phyloP scores from a whole-genome alignment of 345 rosid genomes.

The Citrus cavaleriei region DNA sequence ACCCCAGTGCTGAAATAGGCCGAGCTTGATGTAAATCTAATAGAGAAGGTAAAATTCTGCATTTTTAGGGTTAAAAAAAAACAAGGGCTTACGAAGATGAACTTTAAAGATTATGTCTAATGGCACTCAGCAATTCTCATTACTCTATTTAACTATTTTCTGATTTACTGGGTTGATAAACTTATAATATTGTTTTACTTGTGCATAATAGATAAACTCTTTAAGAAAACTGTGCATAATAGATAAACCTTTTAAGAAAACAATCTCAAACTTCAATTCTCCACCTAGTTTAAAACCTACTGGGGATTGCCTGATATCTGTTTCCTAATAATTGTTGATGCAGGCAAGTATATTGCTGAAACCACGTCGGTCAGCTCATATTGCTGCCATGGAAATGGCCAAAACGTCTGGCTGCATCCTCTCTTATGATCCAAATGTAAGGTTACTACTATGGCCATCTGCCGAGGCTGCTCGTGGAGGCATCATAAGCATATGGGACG shows the following conservation, averaged over 20 bases:
- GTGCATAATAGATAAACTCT: not conserved
- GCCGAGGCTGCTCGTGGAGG: slow-evolving; percentile 50
- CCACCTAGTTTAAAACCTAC: not conserved
- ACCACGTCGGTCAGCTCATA: slow-evolving; percentile 62
- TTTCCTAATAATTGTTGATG: not conserved
- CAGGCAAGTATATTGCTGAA: slow-evolving; percentile 62
- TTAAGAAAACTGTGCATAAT: not conserved
- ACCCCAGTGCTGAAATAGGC: slow-evolving; percentile 74
- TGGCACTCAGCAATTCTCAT: not conserved
- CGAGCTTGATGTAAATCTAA: slow-evolving; percentile 45
- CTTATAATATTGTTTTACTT: not conserved
- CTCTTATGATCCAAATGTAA: slow-evolving; percentile 62
- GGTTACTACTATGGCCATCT: slow-evolving; percentile 60
- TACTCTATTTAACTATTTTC: not conserved
- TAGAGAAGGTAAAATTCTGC: slow-evolving; percentile 13
- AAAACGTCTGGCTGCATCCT: slow-evolving; percentile 54
- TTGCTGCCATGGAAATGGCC: slow-evolving; percentile 57
- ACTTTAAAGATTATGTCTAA: not conserved
- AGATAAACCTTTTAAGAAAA: not conserved
- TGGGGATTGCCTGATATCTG: not conserved
- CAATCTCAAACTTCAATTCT: not conserved
- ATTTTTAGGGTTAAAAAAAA: not conserved
- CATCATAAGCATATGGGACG: slow-evolving; percentile 62
- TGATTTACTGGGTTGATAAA: not conserved
- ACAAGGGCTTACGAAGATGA: no score